Evolutionary conservation across 495 filamentous ascomycete species (phyloP), one percentile per base, ranked within the genome.

Genomic region (Lophiotrema nucula): DNA sequence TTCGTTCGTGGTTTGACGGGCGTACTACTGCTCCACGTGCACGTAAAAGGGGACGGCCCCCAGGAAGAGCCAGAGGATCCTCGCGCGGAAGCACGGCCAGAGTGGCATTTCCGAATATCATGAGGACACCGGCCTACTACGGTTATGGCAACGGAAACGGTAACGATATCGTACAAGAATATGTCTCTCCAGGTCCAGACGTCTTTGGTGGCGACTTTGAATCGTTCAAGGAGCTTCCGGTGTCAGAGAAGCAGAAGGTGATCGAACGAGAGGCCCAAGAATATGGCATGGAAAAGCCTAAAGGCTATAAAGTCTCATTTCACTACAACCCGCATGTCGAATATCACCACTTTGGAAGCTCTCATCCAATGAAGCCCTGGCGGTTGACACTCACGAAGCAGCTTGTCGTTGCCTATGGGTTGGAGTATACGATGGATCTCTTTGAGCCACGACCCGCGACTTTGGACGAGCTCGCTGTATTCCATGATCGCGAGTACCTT

Each of bases 341-440:
- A 74, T 84, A 86, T 68, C 91, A 96, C 70, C 93, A 98, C 70
- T 98, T 98, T 67, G 93, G 93, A 56, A 85, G 86, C 68, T 86
- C 86, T 16, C 93, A 98, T 74, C 93, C 93, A 15, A 98, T 98
- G 93, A 98, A 98, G 67, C 93, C 93, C 55, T 97, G 92, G 92
- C 88, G 93, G 15, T 79, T 98, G 56, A 96, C 90, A 11, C 82
- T 98, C 38, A 93, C 93, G 55, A 98, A 98, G 70, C 86, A 92
- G 68, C 81, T 98, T 33, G 88, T 98, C 42, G 83, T 93, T 63
- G 83, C 88, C 2, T 97, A 97, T 72, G 95, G 93, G 56, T 89
- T 98, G 82, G 88, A 95, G 67, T 84, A 89, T 57, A 90, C 90
- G 49, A 97, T 98, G 93, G 92, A 97, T 71, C 84, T 88, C 57